Conservation (phyloP, 2,329 filamentous ascomycete species). For the Sclerotiophoma versabilis region DNA sequence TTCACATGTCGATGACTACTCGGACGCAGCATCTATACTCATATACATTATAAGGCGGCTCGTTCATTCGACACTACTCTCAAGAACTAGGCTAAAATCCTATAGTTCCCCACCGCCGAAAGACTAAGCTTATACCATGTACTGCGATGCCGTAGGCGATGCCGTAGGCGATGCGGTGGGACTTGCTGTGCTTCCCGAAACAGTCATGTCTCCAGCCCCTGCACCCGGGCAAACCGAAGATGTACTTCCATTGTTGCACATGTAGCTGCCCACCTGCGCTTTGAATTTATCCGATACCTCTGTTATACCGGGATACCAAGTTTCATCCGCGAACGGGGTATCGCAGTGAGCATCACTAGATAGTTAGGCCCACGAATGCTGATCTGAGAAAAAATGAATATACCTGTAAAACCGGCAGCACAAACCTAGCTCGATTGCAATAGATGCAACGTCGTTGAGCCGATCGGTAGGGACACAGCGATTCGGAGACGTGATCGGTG, state of each 20-base stretch:
- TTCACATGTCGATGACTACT: neutral
- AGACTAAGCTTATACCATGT: neutral
- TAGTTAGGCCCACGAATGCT: neutral
- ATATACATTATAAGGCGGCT: neutral
- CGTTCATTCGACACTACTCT: neutral
- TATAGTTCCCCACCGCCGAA: neutral
- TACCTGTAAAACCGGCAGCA: constrained; percentile 15
- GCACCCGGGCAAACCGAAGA: constrained; percentile 8
- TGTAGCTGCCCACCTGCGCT: constrained; percentile 17
- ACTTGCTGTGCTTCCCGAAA: neutral
- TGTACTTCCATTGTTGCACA: constrained; percentile 14
- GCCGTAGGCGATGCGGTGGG: neutral
- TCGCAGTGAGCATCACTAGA: constrained; percentile 12
- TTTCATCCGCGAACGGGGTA: neutral
- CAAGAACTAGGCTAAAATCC: neutral
- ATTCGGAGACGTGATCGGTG: constrained; percentile 10
- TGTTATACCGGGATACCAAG: constrained; percentile 12
- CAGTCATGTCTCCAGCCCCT: neutral
- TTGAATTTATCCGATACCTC: constrained; percentile 9
- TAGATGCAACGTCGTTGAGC: constrained; percentile 14
- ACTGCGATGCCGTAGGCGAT: neutral
- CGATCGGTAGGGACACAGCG: constrained; percentile 10
- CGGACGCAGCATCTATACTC: neutral
- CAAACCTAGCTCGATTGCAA: constrained; percentile 3
- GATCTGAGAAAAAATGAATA: neutral